A percentile compares a stretch with the other conserved stretches of the same genome.
Conservation (phyloP, 768 basidiomycete genomes). For the button mushroom (Agaricus bisporus) region DNA sequence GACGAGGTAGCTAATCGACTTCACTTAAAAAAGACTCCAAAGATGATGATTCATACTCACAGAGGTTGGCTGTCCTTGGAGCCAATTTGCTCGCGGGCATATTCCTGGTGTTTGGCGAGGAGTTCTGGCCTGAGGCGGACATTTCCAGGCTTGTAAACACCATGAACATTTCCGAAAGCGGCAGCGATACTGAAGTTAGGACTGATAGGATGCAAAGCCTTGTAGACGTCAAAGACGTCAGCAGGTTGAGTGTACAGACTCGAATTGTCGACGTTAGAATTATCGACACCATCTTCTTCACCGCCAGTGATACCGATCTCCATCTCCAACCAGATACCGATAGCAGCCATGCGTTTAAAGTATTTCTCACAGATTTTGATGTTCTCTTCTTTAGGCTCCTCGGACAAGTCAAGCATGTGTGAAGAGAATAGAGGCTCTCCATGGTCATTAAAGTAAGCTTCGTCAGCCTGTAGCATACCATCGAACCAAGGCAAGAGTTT, state of each 20-base stretch:
- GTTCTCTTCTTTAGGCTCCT: conserved; percentile 89
- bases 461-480: conserved; percentile 96
- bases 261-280: conserved; percentile 90
- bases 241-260: conserved; percentile 96
- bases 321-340: conserved; percentile 99
- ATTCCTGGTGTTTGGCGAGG: conserved; percentile 84
- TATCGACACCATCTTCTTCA: conserved; percentile 99
- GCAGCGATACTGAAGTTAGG: conserved; percentile 98
- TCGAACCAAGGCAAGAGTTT: conserved; percentile 99
- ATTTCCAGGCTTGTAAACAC: conserved; percentile 99
- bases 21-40: conserved; percentile 2
- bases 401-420: conserved; percentile 98
- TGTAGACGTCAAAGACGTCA: conserved; percentile 89
- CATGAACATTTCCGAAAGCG: conserved; percentile 98
- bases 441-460: conserved; percentile 87
- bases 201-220: conserved; percentile 74
- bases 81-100: conserved; percentile 62
- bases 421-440: conserved; percentile 88
- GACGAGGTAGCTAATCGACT: conserved; percentile 73
- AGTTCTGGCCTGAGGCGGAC: conserved; percentile 90
- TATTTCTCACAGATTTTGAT: conserved; percentile 91
- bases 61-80: conserved; percentile 68
- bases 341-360: conserved; percentile 89
- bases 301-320: conserved; percentile 99
- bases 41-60: conserved; percentile 36